A percentile compares a stretch with the other conserved stretches of the same genome.
Conservation (phyloP, 1,139 yeast genomes). For the Debaryomyces robertsiae region DNA sequence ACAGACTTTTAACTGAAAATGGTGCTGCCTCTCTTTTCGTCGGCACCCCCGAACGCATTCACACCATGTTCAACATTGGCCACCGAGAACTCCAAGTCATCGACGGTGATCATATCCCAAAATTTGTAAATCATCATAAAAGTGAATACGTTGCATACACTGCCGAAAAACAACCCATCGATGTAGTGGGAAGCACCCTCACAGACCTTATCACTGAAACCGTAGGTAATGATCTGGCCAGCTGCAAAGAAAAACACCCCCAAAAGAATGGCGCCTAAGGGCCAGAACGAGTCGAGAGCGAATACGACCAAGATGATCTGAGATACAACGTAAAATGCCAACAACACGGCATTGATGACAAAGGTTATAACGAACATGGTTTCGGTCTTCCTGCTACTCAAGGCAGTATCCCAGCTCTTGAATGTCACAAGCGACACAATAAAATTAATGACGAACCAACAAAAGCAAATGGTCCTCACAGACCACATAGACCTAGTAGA, state of each 20-base stretch:
- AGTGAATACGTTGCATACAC: slow-evolving; percentile 76
- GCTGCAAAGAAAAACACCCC: slow-evolving; percentile 75
- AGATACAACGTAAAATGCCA: slow-evolving; percentile 63
- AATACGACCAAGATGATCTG: slow-evolving; percentile 72
- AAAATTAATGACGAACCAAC: slow-evolving; percentile 66
- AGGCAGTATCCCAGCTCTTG: slow-evolving; percentile 60
- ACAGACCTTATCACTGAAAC: slow-evolving; percentile 67
- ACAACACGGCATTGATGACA: slow-evolving; percentile 66
- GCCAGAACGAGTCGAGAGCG: slow-evolving; percentile 80
- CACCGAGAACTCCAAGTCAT: slow-evolving; percentile 91
- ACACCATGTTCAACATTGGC: slow-evolving; percentile 48
- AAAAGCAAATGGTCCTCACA: slow-evolving; percentile 49
- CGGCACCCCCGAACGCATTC: slow-evolving; percentile 32
- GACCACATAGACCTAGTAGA: slow-evolving; percentile 63
- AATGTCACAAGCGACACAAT: slow-evolving; percentile 72
- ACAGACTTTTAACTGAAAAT: slow-evolving; percentile 20
- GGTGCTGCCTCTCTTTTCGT: slow-evolving; percentile 40
- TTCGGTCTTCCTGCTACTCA: slow-evolving; percentile 49
- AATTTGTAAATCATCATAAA: slow-evolving; percentile 94
- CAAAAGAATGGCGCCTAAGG: slow-evolving; percentile 74
- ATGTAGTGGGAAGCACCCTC: slow-evolving; percentile 75
- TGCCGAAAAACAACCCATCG: slow-evolving; percentile 87
- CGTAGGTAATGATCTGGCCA: slow-evolving; percentile 78
- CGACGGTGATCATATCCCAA: slow-evolving; percentile 97
- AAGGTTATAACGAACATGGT: slow-evolving; percentile 71